Percentiles rank a stretch among this genome's conserved stretches.
These are phyloP conservation scores for Marchantia polymorpha DNA, from an alignment of 225 moss, liverwort and hornwort species.

Conservation along the genomic window DNA sequence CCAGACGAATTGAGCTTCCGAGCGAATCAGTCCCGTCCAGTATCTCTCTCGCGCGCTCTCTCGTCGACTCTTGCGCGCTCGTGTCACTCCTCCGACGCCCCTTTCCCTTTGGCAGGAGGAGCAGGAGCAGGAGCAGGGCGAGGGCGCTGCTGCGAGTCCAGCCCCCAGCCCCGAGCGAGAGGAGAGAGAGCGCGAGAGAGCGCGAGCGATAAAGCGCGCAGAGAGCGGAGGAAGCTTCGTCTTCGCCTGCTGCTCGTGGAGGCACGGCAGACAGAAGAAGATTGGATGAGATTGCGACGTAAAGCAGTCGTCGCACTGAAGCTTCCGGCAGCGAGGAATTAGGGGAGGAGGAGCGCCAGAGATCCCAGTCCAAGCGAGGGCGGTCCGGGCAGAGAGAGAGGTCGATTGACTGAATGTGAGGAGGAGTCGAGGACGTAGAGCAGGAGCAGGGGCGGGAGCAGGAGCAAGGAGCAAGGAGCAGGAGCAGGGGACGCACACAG, in stretches of 20 bases:
- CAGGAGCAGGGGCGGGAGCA: background rate
- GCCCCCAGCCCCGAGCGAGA: background rate
- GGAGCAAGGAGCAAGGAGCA: background rate
- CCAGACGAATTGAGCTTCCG: background rate
- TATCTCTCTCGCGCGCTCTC: background rate
- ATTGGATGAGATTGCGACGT: slow-evolving; percentile 13
- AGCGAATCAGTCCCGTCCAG: background rate
- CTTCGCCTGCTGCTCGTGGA: background rate
- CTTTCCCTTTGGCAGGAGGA: background rate
- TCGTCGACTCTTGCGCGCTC: background rate
- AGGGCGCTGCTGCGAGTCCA: background rate
- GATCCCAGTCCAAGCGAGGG: background rate
- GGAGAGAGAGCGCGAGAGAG: background rate
- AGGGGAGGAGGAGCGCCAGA: background rate
- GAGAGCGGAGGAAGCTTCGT: background rate
- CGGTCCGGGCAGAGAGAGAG: background rate
- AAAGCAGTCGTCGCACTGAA: background rate
- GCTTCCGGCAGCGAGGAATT: background rate
- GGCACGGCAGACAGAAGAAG: background rate
- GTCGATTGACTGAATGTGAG: slow-evolving; percentile 10
- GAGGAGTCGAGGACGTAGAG: background rate
- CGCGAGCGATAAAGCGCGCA: no score
- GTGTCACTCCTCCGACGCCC: no score
- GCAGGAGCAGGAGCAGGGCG: background rate
- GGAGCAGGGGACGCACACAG: background rate